A percentile compares a stretch with the other conserved stretches of the same genome.
Conservation (phyloP, 805 yeast genomes). For the Saccharomycopsis vini region DNA sequence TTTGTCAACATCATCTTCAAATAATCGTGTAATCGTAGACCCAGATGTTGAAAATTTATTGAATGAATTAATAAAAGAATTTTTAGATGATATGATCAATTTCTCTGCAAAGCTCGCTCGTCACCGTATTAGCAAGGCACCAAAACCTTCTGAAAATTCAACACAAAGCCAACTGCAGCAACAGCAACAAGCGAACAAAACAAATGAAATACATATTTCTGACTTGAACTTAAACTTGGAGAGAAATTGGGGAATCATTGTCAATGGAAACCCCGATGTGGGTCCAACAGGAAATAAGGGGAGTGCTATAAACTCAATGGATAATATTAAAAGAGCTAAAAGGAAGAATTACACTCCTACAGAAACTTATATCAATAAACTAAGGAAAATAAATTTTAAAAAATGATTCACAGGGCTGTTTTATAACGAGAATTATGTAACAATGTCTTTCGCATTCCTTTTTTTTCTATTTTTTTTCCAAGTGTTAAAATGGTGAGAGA, state of each 20-base stretch:
- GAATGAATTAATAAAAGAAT: constrained; percentile 18
- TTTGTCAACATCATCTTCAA: constrained; percentile 5
- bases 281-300: constrained; percentile 4
- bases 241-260: constrained; percentile 18
- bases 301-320: constrained; percentile 3
- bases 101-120: constrained; percentile 16
- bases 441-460: not conserved
- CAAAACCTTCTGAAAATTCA: not conserved
- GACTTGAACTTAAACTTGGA: constrained; percentile 18
- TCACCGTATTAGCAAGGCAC: constrained; percentile 6
- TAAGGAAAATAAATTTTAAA: constrained; percentile 12
- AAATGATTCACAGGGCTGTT: not conserved
- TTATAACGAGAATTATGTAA: not conserved
- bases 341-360: constrained; percentile 16
- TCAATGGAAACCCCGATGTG: constrained; percentile 13
- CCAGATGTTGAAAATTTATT: constrained; percentile 15
- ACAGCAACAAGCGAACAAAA: no score
- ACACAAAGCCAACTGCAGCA: no score
- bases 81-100: constrained; percentile 15
- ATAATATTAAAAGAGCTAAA: constrained; percentile 2
- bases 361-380: constrained; percentile 16
- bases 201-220: constrained; percentile 3
- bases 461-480: not conserved
- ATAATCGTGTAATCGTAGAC: constrained; percentile 16
- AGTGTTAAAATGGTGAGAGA: no score